Percentiles rank a stretch among this genome's conserved stretches.
These are phyloP conservation scores for Umbelopsis isabellina DNA, from an alignment of 192 early-diverging fungal species.

Conservation along the genomic window DNA sequence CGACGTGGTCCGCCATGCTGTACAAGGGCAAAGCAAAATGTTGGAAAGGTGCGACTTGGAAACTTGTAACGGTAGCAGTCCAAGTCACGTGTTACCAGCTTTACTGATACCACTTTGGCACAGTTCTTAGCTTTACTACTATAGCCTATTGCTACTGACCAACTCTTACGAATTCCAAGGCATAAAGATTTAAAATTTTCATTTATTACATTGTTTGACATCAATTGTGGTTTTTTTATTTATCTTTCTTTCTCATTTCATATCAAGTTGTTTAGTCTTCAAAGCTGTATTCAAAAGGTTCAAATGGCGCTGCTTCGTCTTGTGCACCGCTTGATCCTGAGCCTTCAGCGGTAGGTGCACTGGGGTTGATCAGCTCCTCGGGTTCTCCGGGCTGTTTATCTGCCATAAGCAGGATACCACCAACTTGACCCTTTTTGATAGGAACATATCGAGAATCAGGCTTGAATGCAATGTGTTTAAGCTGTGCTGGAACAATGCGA, in stretches of 20 bases:
- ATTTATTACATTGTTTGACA: too few species aligned
- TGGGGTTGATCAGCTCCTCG: conserved; percentile 78
- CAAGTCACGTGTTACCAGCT: neutral
- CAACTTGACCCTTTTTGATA: conserved; percentile 73
- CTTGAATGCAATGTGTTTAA: conserved; percentile 85
- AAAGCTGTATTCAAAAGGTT: conserved; percentile 86
- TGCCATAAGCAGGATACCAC: conserved; percentile 88
- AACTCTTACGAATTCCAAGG: too few species aligned
- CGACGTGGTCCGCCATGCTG: conserved; percentile 13
- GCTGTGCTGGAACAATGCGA: conserved; percentile 85
- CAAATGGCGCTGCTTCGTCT: conserved; percentile 69
- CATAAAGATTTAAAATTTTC: too few species aligned
- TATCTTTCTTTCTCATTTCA: neutral
- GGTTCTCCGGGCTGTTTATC: conserved; percentile 77
- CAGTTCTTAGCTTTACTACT: too few species aligned
- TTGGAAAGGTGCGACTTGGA: neutral
- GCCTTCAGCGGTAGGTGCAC: conserved; percentile 43
- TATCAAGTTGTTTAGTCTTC: conserved; percentile 46
- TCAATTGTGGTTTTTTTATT: neutral
- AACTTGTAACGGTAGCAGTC: neutral
- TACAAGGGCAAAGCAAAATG: conserved; percentile 5
- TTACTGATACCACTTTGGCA: neutral
- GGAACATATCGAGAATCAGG: conserved; percentile 87
- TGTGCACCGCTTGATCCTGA: conserved; percentile 50
- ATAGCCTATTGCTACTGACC: too few species aligned